Evolutionary conservation across 2,329 filamentous ascomycete genomes (phyloP).

Genomic region (Gnomoniopsis sp.): DNA sequence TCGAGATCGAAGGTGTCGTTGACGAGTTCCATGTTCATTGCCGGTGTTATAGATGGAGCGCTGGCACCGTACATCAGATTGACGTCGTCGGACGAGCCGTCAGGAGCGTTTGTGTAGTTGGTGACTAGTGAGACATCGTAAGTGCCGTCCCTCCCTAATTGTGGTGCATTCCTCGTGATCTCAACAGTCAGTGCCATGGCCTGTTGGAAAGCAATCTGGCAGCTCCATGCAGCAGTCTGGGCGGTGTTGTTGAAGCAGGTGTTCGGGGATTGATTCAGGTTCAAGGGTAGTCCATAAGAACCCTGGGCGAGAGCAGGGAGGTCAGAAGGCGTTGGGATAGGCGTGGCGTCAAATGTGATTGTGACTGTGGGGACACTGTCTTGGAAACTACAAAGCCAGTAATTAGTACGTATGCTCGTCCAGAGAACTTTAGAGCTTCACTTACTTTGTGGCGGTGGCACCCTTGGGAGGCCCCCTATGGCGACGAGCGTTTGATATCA

Average conservation of each 20-base stretch:
- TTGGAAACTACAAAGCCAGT: slow-evolving; percentile 13
- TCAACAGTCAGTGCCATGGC: slow-evolving; percentile 37
- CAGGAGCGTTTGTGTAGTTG: slow-evolving; percentile 34
- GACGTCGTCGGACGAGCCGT: slow-evolving; percentile 23
- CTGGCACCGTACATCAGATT: slow-evolving; percentile 51
- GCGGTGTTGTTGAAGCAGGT: slow-evolving; percentile 55
- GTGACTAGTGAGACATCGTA: slow-evolving; percentile 41
- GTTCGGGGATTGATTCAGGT: slow-evolving; percentile 45
- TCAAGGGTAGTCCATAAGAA: slow-evolving; percentile 51
- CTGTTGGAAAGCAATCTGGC: slow-evolving; percentile 47
- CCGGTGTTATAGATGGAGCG: slow-evolving; percentile 40
- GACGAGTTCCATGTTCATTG: slow-evolving; percentile 43
- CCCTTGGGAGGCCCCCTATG: slow-evolving; percentile 27
- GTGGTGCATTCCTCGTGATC: slow-evolving; percentile 28
- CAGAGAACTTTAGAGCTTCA: not conserved
- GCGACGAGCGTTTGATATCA: slow-evolving; percentile 29
- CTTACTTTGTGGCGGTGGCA: slow-evolving; percentile 24
- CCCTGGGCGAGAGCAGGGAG: slow-evolving; percentile 54
- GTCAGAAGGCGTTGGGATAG: slow-evolving; percentile 48
- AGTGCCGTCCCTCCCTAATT: slow-evolving; percentile 24
- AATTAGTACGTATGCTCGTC: slow-evolving; percentile 7
- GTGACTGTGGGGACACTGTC: slow-evolving; percentile 28
- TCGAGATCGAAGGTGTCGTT: slow-evolving; percentile 46
- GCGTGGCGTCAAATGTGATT: slow-evolving; percentile 45
- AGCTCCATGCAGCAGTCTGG: slow-evolving; percentile 61